Conservation (phyloP, 495 filamentous ascomycete species). For the Niebla homalea region DNA sequence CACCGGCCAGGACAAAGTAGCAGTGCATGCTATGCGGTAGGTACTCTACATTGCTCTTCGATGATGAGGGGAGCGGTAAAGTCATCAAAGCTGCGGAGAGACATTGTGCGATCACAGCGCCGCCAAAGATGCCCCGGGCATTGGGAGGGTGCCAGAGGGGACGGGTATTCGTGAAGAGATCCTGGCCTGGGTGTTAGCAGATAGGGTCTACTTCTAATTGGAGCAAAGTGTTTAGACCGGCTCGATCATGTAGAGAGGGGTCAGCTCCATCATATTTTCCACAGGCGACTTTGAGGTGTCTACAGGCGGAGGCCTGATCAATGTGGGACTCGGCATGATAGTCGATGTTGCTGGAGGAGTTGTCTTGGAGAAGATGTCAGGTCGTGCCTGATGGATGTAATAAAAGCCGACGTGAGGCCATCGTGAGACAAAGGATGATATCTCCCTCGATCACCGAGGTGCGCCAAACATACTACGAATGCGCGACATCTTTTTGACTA, state of each 20-base stretch:
- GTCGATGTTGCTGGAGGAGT: background rate
- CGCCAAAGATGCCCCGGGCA: constrained; percentile 86
- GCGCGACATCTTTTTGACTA: too few species aligned
- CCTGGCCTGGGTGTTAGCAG: constrained; percentile 29
- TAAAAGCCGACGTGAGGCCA: too few species aligned
- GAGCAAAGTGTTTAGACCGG: constrained; percentile 35
- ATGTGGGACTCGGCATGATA: constrained; percentile 35
- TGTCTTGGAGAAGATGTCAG: too few species aligned
- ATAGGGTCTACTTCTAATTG: background rate
- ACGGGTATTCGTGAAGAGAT: constrained; percentile 87
- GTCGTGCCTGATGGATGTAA: too few species aligned
- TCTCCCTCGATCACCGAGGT: too few species aligned
- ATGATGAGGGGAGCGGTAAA: constrained; percentile 43
- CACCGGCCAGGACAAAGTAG: constrained; percentile 91
- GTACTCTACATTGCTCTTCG: constrained; percentile 33
- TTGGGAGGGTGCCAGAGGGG: constrained; percentile 70
- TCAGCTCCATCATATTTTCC: constrained; percentile 81
- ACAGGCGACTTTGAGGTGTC: constrained; percentile 65
- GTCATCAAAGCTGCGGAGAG: constrained; percentile 80
- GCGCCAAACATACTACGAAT: too few species aligned
- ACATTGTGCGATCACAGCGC: constrained; percentile 83
- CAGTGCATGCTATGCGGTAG: constrained; percentile 92
- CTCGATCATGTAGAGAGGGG: constrained; percentile 63
- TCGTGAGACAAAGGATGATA: too few species aligned
- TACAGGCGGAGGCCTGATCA: constrained; percentile 61